phyloP scores from a whole-genome alignment of 129 eudicot genomes.

The Escallonia rubra region DNA sequence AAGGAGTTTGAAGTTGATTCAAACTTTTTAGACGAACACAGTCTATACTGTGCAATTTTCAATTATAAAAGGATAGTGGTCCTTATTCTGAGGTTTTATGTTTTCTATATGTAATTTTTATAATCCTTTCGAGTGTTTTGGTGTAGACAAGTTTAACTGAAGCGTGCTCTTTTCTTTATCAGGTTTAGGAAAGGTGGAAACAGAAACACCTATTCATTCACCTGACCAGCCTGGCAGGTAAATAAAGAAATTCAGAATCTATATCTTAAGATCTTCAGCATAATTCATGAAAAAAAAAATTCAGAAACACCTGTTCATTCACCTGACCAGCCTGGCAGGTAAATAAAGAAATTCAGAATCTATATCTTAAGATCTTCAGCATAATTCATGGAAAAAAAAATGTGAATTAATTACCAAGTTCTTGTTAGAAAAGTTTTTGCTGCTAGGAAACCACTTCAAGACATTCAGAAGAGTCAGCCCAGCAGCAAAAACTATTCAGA shows the following conservation, averaged over 20 bases:
- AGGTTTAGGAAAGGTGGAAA: constrained; percentile 83
- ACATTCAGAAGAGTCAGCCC: too few relatives aligned
- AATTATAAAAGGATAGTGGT: too few relatives aligned
- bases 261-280: background rate
- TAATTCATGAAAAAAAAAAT: too few relatives aligned
- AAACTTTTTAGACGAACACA: too few relatives aligned
- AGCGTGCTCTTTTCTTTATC: constrained; percentile 16
- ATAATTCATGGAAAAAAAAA: too few relatives aligned
- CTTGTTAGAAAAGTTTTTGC: too few relatives aligned
- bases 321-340: constrained; percentile 67
- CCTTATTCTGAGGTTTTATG: background rate
- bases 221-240: constrained; percentile 69
- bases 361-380: background rate
- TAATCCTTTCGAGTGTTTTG: constrained; percentile 14
- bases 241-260: constrained; percentile 8
- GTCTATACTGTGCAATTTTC: too few relatives aligned
- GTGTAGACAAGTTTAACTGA: constrained; percentile 7
- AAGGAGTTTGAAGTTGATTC: too few relatives aligned
- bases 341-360: constrained; percentile 13
- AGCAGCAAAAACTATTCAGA: too few relatives aligned
- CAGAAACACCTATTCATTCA: constrained; percentile 82
- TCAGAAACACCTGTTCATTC: constrained; percentile 85
- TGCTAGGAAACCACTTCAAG: too few relatives aligned
- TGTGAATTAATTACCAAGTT: too few relatives aligned
- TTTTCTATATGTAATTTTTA: background rate